Percentiles rank a stretch among this genome's conserved stretches.
Conservation (phyloP, 169 alveolate species). For the Fabrea salina region DNA sequence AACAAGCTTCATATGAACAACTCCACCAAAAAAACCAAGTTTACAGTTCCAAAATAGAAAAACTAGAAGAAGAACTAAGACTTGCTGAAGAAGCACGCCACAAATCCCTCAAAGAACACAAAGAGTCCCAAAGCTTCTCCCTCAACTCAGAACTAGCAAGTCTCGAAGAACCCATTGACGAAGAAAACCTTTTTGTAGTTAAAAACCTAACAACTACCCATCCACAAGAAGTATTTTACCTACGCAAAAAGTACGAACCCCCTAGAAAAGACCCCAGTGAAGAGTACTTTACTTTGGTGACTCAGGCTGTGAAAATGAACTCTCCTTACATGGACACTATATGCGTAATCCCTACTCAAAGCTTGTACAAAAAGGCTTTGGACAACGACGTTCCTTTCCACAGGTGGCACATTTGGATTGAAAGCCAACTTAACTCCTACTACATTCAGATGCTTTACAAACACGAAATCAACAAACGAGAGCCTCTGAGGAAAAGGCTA, state of each 20-base stretch:
- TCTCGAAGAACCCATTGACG: too few relatives aligned
- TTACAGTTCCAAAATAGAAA: neutral
- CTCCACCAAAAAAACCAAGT: neutral
- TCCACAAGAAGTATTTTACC: too few relatives aligned
- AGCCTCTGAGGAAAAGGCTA: too few relatives aligned
- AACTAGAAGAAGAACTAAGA: conserved; percentile 4
- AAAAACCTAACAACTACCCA: too few relatives aligned
- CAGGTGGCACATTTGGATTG: conserved; percentile 10
- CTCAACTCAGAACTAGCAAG: too few relatives aligned
- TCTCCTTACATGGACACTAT: conserved; percentile 24
- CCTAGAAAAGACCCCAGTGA: conserved; percentile 14
- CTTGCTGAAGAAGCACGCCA: too few relatives aligned
- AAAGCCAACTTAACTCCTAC: neutral
- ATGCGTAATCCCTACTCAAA: neutral
- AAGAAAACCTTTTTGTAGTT: too few relatives aligned
- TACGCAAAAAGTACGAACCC: too few relatives aligned
- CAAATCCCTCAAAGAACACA: too few relatives aligned
- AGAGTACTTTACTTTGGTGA: conserved; percentile 13
- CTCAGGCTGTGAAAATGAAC: conserved; percentile 21
- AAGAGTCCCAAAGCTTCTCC: too few relatives aligned
- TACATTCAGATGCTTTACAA: neutral
- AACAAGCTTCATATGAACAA: neutral
- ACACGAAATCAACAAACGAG: too few relatives aligned
- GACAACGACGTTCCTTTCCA: conserved; percentile 3
- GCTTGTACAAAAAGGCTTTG: neutral